These are phyloP conservation scores for Oryza officinalis DNA, from an alignment of 176 grass and related monocot genomes.

Conservation along the genomic window DNA sequence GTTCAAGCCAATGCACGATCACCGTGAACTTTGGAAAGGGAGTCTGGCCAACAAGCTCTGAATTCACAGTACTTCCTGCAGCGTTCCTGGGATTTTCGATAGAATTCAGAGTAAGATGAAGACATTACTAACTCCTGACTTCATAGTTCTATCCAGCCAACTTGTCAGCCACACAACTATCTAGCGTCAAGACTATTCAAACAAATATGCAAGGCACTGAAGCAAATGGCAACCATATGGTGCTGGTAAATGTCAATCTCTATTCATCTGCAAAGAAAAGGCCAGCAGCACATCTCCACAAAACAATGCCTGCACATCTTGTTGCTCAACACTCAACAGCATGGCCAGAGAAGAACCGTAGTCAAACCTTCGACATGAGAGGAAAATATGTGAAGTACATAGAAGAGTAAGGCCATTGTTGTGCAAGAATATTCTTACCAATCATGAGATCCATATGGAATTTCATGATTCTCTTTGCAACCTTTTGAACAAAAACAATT, in stretches of 20 bases:
- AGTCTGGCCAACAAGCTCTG: no score
- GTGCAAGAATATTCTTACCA: constrained; percentile 23
- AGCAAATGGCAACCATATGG: neutral
- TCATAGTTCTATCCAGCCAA: neutral
- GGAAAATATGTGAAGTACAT: neutral
- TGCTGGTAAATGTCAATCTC: neutral
- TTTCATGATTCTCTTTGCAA: constrained; percentile 41
- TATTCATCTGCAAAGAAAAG: neutral
- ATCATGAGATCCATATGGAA: constrained; percentile 1
- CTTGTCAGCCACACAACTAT: neutral
- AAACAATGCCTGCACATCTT: neutral
- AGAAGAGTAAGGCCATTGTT: neutral
- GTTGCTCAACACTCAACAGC: constrained; percentile 1
- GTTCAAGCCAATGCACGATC: no score
- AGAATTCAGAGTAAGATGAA: neutral
- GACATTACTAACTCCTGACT: neutral
- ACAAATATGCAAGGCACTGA: neutral
- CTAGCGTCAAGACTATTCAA: neutral
- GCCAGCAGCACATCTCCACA: neutral
- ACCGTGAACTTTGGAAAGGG: no score
- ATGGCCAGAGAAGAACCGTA: constrained; percentile 12
- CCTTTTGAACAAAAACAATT: constrained; percentile 17
- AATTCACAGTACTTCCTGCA: no score
- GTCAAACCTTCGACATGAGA: neutral
- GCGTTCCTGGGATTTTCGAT: no score